These are phyloP conservation scores for Colletotrichum truncatum DNA, from an alignment of 2,329 filamentous ascomycete genomes.

Conservation along the genomic window DNA sequence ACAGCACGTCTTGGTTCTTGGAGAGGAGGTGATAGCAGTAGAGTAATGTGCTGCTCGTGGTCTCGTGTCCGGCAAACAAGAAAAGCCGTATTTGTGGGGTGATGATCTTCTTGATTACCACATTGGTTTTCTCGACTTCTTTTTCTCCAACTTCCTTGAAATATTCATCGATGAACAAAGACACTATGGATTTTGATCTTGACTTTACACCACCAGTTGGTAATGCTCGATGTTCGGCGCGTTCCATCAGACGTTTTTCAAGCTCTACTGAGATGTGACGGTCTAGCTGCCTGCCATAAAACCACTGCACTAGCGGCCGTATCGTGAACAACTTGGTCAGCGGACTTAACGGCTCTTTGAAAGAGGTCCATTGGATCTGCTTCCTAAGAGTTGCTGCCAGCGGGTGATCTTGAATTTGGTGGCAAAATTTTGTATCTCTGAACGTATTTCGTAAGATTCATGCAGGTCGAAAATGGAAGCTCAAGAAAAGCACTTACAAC, in stretches of 20 bases:
- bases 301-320: constrained; percentile 3
- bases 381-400: constrained; percentile 5
- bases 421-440: constrained; percentile 39
- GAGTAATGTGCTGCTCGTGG: constrained; percentile 39
- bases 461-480: no score
- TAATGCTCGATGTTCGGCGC: neutral
- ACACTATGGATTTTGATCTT: constrained; percentile 7
- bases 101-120: constrained; percentile 22
- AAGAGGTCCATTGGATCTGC: constrained; percentile 8
- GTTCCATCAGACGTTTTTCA: neutral
- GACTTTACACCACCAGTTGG: neutral
- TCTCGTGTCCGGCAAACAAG: constrained; percentile 44
- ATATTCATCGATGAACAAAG: constrained; percentile 7
- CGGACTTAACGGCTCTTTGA: neutral
- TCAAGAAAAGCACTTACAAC: constrained; percentile 32
- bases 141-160: neutral
- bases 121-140: neutral
- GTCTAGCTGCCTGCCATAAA: constrained; percentile 7
- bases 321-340: neutral
- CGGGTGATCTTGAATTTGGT: constrained; percentile 34
- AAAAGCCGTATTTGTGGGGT: constrained; percentile 41
- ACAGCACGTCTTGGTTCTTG: constrained; percentile 34
- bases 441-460: constrained; percentile 28
- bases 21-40: constrained; percentile 36
- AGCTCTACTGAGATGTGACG: neutral